Conservation (phyloP, 306 rosid species). For the Cicer arietinum region DNA sequence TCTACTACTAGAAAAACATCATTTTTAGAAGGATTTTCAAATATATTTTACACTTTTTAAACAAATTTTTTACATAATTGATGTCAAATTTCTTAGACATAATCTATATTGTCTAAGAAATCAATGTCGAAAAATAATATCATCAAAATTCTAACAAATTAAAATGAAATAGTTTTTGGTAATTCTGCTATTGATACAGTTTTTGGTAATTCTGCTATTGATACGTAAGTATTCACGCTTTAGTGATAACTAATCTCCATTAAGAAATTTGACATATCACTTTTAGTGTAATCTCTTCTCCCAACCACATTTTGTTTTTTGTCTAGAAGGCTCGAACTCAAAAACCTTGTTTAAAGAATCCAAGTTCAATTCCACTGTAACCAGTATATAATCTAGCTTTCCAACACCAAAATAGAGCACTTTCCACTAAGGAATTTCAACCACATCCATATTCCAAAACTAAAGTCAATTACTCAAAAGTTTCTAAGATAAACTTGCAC, state of each 20-base stretch:
- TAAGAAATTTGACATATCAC: too few species aligned
- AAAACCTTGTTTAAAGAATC: too few species aligned
- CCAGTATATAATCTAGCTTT: too few species aligned
- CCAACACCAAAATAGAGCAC: constrained; percentile 20
- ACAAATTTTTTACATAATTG: not conserved
- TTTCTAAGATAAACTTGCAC: constrained; percentile 1
- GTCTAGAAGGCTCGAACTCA: too few species aligned
- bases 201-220: too few species aligned
- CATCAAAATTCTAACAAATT: not conserved
- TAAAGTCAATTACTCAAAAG: constrained; percentile 1
- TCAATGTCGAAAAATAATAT: not conserved
- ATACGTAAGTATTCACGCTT: too few species aligned
- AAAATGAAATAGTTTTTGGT: not conserved
- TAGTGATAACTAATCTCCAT: too few species aligned
- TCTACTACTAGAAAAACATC: not conserved
- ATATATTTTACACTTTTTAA: not conserved
- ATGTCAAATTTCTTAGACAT: not conserved
- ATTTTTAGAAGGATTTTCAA: not conserved
- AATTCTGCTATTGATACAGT: too few species aligned
- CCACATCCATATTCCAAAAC: not conserved
- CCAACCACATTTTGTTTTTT: too few species aligned
- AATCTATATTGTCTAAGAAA: not conserved
- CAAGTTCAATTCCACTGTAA: too few species aligned
- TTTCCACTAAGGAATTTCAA: constrained; percentile 5
- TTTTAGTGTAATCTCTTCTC: too few species aligned